These are phyloP conservation scores for Poa annua DNA, from an alignment of 176 grass and related monocot genomes.

Conservation along the genomic window DNA sequence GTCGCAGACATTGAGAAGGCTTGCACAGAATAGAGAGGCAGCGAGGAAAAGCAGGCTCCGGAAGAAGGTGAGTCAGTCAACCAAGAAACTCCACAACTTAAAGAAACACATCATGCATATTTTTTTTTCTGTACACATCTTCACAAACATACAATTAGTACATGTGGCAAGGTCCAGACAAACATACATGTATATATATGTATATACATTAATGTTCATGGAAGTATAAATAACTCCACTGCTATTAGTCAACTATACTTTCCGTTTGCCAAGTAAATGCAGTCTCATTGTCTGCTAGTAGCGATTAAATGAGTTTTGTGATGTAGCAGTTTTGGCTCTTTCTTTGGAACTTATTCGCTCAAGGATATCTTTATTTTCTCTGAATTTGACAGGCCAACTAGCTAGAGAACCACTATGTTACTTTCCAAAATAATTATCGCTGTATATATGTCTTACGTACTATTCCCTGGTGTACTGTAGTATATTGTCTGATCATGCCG, in stretches of 20 bases:
- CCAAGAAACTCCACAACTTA: conserved; percentile 23
- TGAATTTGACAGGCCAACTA: conserved; percentile 49
- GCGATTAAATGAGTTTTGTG: conserved; percentile 20
- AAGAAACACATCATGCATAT: conserved; percentile 5
- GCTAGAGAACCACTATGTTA: conserved; percentile 37
- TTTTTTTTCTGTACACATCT: background rate
- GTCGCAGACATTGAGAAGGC: conserved; percentile 76
- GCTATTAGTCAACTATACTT: conserved; percentile 5
- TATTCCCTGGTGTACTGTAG: conserved; percentile 1
- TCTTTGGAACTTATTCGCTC: conserved; percentile 33
- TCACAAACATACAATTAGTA: conserved; percentile 18
- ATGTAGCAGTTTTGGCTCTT: conserved; percentile 38
- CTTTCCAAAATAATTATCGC: background rate
- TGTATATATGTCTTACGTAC: background rate
- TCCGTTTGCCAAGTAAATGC: background rate
- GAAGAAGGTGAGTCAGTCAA: conserved; percentile 79
- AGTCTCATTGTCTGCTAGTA: conserved; percentile 13
- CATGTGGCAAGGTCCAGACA: conserved; percentile 16
- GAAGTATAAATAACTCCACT: background rate
- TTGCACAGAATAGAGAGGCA: conserved; percentile 96
- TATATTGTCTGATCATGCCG: background rate
- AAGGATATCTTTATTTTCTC: conserved; percentile 29
- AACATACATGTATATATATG: background rate
- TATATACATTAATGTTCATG: conserved; percentile 4
- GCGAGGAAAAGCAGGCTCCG: conserved; percentile 92